A percentile compares a stretch with the other conserved stretches of the same genome.
Evolutionary conservation across 257 asterid species (phyloP).

Genomic region (Nicotiana otophora): DNA sequence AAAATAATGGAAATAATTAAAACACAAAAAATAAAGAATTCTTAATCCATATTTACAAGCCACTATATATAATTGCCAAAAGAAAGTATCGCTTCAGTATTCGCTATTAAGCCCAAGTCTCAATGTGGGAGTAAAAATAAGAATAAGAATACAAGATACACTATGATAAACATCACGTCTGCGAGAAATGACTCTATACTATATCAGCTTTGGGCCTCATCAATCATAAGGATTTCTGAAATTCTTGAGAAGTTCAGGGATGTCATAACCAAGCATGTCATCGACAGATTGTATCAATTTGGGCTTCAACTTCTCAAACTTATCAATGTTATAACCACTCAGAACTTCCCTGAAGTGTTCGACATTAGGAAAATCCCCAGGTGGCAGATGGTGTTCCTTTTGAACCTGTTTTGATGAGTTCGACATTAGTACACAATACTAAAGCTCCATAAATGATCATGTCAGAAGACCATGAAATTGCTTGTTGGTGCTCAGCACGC

Average conservation of each 20-base stretch:
- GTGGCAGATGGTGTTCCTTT: conserved; percentile 74
- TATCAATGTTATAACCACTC: conserved; percentile 75
- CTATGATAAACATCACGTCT: neutral
- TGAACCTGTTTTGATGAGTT: conserved; percentile 49
- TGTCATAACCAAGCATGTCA: conserved; percentile 94
- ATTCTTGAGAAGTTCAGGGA: conserved; percentile 81
- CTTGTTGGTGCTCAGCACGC: neutral
- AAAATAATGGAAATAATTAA: neutral
- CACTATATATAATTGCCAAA: neutral
- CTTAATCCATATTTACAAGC: neutral
- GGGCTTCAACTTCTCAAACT: conserved; percentile 82
- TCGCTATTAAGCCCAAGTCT: neutral
- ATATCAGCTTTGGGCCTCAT: neutral
- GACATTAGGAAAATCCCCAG: conserved; percentile 83
- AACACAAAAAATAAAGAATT: neutral
- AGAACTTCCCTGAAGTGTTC: conserved; percentile 69
- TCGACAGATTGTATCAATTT: conserved; percentile 78
- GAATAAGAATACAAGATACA: neutral
- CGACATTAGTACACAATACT: neutral
- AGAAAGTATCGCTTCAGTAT: neutral
- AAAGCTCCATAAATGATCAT: neutral
- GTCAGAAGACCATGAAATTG: neutral
- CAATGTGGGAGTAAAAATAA: neutral
- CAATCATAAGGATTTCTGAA: conserved; percentile 87
- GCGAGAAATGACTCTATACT: neutral